Conservation (phyloP, 345 rosid genomes). For the Camelina neglecta region DNA sequence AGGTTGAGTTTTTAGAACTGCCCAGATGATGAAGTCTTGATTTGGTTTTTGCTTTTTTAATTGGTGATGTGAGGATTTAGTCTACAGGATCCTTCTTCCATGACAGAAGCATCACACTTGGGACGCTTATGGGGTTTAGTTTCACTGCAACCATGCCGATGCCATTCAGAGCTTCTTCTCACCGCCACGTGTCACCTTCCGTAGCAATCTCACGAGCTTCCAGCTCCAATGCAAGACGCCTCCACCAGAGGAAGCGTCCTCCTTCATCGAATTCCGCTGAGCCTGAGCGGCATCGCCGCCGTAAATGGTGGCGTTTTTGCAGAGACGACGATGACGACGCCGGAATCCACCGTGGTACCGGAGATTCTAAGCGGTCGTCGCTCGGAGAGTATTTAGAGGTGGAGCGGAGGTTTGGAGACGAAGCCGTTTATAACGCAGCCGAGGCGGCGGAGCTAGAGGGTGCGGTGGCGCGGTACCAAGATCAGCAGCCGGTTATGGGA, state of each 20-base stretch:
- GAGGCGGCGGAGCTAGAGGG: constrained; percentile 62
- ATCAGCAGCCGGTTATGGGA: constrained; percentile 42
- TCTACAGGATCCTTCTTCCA: constrained; percentile 97
- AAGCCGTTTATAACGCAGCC: constrained; percentile 57
- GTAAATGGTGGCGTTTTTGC: constrained; percentile 91
- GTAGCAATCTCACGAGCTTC: constrained; percentile 35
- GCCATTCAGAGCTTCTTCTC: constrained; percentile 67
- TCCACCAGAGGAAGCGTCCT: constrained; percentile 42
- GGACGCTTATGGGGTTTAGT: constrained; percentile 89
- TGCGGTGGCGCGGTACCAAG: constrained; percentile 42
- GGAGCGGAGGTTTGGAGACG: constrained; percentile 83
- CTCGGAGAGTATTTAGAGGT: constrained; percentile 90
- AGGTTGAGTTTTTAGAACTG: constrained; percentile 20
- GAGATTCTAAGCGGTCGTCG: constrained; percentile 65
- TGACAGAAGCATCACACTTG: constrained; percentile 91
- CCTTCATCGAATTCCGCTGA: constrained; percentile 41
- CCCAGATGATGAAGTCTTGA: not conserved
- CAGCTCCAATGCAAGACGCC: constrained; percentile 23
- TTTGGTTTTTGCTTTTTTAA: not conserved
- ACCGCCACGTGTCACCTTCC: constrained; percentile 48
- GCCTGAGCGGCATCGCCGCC: constrained; percentile 55
- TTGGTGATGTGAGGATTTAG: constrained; percentile 45
- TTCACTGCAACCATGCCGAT: constrained; percentile 60
- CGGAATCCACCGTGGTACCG: constrained; percentile 21
- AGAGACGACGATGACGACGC: constrained; percentile 52